phyloP scores from a whole-genome alignment of 208 protist genomes.

The Endotrypanum monterogeii region DNA sequence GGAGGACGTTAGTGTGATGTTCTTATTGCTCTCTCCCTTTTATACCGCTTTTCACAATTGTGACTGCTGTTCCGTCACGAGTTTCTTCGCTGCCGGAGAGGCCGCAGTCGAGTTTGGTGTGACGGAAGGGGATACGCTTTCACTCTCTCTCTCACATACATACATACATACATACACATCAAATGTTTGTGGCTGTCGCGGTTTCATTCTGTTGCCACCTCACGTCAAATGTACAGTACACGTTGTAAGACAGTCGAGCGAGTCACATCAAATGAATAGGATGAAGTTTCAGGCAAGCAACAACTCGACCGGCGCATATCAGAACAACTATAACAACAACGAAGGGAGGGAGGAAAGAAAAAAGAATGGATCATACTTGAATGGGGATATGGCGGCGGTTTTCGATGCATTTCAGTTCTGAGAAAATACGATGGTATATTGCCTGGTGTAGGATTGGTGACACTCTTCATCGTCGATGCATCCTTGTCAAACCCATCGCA shows the following conservation, averaged over 20 bases:
- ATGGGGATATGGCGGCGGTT: no score
- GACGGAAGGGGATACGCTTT: neutral
- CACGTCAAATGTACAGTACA: constrained; percentile 2
- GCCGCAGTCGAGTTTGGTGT: neutral
- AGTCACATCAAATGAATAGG: neutral
- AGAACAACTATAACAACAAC: no score
- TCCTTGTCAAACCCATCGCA: neutral
- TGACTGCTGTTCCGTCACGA: neutral
- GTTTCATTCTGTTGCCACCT: neutral
- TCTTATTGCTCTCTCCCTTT: constrained; percentile 9
- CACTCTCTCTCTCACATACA: no score
- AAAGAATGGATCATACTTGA: no score
- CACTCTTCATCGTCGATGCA: neutral
- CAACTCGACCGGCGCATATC: no score
- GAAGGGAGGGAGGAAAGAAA: no score
- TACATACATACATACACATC: no score
- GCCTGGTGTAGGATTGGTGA: neutral
- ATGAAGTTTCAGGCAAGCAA: neutral
- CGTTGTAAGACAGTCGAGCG: neutral
- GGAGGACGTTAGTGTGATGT: neutral
- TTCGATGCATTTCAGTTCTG: no score
- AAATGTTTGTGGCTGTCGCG: neutral
- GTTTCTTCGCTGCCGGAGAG: neutral
- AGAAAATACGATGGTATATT: neutral
- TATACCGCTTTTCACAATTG: constrained; percentile 8